phyloP scores from a whole-genome alignment of 1,284 basidiomycete species.

The Gomphus bonarii region DNA sequence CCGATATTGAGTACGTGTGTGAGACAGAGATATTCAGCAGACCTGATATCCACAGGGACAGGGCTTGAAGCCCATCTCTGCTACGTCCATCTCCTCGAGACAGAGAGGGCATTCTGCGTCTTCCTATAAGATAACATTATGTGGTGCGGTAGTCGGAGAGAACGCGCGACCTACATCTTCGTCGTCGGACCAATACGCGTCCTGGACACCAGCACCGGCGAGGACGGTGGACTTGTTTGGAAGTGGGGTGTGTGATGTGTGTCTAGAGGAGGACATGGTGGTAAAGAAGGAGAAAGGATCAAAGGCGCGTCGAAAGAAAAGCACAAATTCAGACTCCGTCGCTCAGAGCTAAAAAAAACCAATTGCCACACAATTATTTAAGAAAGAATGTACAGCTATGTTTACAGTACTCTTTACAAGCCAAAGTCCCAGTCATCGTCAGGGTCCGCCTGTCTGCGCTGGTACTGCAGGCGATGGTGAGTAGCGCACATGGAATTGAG shows the following conservation, averaged over 20 bases:
- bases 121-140: constrained; percentile 47
- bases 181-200: constrained; percentile 98
- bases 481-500: constrained; percentile 4
- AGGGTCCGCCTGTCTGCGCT: constrained; percentile 53
- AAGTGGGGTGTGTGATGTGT: constrained; percentile 4
- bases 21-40: constrained; percentile 10
- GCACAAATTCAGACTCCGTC: not conserved
- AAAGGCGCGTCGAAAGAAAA: not conserved
- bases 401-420: constrained; percentile 11
- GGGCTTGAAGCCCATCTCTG: constrained; percentile 98
- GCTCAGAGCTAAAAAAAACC: not conserved
- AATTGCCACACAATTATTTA: not conserved
- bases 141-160: not conserved
- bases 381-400: not conserved
- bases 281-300: not conserved
- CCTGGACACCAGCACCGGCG: constrained; percentile 67
- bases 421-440: constrained; percentile 58
- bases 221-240: constrained; percentile 69
- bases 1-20: constrained; percentile 12
- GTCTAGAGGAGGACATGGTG: constrained; percentile 13
- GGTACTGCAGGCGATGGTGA: constrained; percentile 39
- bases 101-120: constrained; percentile 98
- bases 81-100: constrained; percentile 97
- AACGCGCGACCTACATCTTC: constrained; percentile 51
- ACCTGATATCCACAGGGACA: constrained; percentile 98